Conservation (phyloP, 306 rosid genomes). For the Begonia loranthoides region DNA sequence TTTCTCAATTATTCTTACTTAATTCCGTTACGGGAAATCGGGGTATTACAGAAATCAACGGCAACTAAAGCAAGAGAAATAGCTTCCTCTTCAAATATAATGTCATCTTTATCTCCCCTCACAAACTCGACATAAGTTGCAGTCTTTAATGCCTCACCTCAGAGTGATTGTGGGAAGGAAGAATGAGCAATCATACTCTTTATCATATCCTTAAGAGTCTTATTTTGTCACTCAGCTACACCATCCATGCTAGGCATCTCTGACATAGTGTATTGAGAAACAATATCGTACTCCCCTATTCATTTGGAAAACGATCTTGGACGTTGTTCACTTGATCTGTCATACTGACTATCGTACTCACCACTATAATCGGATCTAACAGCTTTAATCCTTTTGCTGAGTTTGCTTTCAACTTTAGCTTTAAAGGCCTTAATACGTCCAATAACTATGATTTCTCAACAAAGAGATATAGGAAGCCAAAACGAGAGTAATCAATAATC, state of each 20-base stretch:
- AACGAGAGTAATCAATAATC: neutral
- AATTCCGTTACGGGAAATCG: too few relatives aligned
- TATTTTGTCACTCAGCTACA: neutral
- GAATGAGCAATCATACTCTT: neutral
- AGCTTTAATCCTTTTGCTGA: neutral
- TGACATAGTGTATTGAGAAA: neutral
- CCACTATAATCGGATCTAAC: neutral
- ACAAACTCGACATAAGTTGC: neutral
- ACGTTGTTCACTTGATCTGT: neutral
- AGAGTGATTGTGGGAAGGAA: neutral
- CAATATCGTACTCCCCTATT: too few relatives aligned
- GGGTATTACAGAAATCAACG: too few relatives aligned
- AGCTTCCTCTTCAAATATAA: neutral
- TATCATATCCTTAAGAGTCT: too few relatives aligned
- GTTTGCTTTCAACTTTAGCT: neutral
- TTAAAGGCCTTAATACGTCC: neutral
- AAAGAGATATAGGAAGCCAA: neutral
- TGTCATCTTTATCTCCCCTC: neutral
- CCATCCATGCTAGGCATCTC: neutral
- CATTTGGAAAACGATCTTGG: neutral
- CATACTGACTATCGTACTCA: neutral
- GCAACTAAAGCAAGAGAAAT: neutral
- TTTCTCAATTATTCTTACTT: too few relatives aligned
- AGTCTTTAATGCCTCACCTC: neutral
- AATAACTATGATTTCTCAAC: neutral